Evolutionary conservation across 768 basidiomycete genomes (phyloP).

Genomic region (Russula olivacea): DNA sequence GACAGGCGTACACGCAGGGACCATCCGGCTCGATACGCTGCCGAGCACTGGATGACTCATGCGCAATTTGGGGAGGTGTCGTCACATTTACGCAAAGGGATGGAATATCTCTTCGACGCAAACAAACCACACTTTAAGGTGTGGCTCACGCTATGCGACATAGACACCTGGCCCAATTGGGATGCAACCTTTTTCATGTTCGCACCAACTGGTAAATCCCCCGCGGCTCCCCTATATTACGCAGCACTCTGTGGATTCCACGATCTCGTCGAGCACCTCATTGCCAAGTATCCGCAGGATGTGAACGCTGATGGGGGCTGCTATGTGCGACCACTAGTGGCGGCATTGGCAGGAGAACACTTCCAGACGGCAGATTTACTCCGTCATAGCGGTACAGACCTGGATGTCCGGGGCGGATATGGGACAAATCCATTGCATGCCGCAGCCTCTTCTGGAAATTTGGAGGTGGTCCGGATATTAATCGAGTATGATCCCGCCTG

Average conservation of each 20-base stretch:
- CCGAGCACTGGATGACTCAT: no score
- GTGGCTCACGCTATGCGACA: background rate
- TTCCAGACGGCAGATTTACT: background rate
- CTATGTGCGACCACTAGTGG: background rate
- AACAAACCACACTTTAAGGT: background rate
- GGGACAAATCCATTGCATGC: background rate
- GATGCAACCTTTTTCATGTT: background rate
- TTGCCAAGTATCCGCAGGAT: background rate
- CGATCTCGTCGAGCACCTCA: background rate
- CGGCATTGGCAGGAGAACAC: background rate
- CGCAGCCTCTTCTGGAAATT: background rate
- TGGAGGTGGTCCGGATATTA: background rate
- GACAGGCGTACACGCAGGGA: no score
- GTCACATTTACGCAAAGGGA: background rate
- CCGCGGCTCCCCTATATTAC: background rate
- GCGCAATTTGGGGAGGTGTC: background rate
- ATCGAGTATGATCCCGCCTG: background rate
- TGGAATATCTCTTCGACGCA: background rate
- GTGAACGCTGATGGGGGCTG: background rate
- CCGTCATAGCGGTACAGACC: background rate
- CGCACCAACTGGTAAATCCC: no score
- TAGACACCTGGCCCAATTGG: background rate
- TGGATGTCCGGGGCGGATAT: no score
- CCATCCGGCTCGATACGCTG: no score
- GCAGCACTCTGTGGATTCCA: background rate